A percentile compares a stretch with the other conserved stretches of the same genome.
These are phyloP conservation scores for Fusarium devonianum DNA, from an alignment of 2,329 filamentous ascomycete species.

Conservation along the genomic window DNA sequence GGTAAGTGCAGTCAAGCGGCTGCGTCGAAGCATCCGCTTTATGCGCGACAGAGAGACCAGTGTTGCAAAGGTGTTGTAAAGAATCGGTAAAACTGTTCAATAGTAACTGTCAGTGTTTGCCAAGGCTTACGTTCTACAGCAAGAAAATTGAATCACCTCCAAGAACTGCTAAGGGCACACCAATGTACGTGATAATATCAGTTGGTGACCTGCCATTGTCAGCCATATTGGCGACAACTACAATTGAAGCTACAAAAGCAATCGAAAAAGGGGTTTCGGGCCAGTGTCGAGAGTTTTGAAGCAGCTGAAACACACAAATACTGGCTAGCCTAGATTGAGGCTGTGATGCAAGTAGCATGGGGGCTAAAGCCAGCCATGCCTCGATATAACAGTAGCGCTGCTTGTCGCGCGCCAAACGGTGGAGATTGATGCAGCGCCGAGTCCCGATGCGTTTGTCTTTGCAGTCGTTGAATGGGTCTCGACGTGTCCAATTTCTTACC, in stretches of 20 bases:
- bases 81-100: slow-evolving; percentile 62
- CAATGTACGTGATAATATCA: slow-evolving; percentile 64
- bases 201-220: slow-evolving; percentile 47
- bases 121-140: background rate
- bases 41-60: slow-evolving; percentile 67
- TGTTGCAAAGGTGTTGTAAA: slow-evolving; percentile 70
- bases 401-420: too few species aligned
- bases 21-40: slow-evolving; percentile 63
- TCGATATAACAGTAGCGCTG: background rate
- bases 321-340: slow-evolving; percentile 19
- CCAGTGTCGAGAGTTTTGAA: background rate
- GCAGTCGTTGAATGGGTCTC: too few species aligned
- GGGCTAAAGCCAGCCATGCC: slow-evolving; percentile 7
- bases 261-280: slow-evolving; percentile 9
- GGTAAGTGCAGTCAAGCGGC: slow-evolving; percentile 65
- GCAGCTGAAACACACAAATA: slow-evolving; percentile 11
- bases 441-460: too few species aligned
- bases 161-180: slow-evolving; percentile 65
- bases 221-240: slow-evolving; percentile 38
- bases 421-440: too few species aligned
- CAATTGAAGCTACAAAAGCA: background rate
- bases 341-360: background rate
- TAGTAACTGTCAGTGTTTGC: background rate
- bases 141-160: slow-evolving; percentile 45
- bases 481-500: too few species aligned